Percentiles rank a stretch among this genome's conserved stretches.
phyloP scores from a whole-genome alignment of 257 asterid genomes.

The Echium plantagineum region DNA sequence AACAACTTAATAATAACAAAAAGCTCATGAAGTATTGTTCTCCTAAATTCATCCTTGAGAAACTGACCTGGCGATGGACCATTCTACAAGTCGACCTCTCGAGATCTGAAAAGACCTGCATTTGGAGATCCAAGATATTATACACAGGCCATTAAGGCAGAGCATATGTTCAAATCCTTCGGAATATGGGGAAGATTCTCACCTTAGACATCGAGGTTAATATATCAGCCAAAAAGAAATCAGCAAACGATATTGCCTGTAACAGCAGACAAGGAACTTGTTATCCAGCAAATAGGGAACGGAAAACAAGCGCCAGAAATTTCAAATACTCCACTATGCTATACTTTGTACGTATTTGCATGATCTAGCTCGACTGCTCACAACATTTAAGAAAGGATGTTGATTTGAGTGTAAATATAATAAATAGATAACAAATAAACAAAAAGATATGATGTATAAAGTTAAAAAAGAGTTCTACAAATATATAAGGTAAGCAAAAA shows the following conservation, averaged over 20 bases:
- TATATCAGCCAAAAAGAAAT: slow-evolving; percentile 94
- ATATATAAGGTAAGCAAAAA: too few species aligned
- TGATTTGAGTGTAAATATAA: too few species aligned
- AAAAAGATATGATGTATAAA: too few species aligned
- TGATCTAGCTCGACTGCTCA: too few species aligned
- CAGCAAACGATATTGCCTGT: slow-evolving; percentile 93
- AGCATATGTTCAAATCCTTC: slow-evolving; percentile 2
- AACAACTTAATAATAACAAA: neutral
- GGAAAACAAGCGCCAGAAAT: neutral
- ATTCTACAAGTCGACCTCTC: slow-evolving; percentile 97
- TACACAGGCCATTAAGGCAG: slow-evolving; percentile 1
- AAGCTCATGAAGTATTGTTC: neutral
- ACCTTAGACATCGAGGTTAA: slow-evolving; percentile 99
- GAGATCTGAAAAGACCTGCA: slow-evolving; percentile 96
- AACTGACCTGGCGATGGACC: slow-evolving; percentile 90
- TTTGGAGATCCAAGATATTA: slow-evolving; percentile 6
- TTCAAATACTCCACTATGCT: neutral
- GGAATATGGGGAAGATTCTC: slow-evolving; percentile 12
- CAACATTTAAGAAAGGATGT: too few species aligned
- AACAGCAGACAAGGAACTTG: slow-evolving; percentile 12
- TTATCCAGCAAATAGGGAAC: slow-evolving; percentile 12
- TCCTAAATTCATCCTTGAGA: neutral
- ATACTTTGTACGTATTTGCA: too few species aligned
- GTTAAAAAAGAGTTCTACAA: too few species aligned
- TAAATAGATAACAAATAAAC: too few species aligned